Evolutionary conservation across 2,329 filamentous ascomycete genomes (phyloP).

Genomic region (Neonectria coccinea): DNA sequence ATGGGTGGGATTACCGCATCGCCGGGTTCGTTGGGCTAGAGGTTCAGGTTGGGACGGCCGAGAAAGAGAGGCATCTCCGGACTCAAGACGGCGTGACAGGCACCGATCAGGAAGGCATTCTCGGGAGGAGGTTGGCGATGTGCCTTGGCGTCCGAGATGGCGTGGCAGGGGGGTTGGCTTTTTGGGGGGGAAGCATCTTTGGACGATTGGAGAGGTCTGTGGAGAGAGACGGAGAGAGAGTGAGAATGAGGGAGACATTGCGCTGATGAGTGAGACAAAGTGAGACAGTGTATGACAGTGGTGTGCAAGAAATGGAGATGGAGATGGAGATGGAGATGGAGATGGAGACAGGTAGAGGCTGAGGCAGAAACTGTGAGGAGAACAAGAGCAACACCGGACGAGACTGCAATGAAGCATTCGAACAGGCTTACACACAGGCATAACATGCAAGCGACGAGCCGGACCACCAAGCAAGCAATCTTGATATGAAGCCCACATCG

Average conservation of each 20-base stretch:
- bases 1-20: slow-evolving; percentile 17
- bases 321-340: background rate
- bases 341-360: background rate
- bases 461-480: background rate
- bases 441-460: background rate
- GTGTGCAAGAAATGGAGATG: background rate
- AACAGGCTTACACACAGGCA: slow-evolving; percentile 5
- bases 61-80: slow-evolving; percentile 6
- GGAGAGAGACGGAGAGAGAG: background rate
- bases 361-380: background rate
- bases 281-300: background rate
- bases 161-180: background rate
- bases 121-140: background rate
- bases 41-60: background rate
- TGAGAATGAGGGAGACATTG: background rate
- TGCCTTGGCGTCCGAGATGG: slow-evolving; percentile 5
- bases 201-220: background rate
- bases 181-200: background rate
- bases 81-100: background rate
- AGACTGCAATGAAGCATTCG: background rate
- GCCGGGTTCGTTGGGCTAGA: background rate
- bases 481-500: background rate
- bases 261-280: background rate
- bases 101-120: slow-evolving; percentile 10
- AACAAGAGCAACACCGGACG: background rate